These are phyloP conservation scores for Colletotrichum sp. DNA, from an alignment of 2,329 filamentous ascomycete genomes.

Conservation along the genomic window DNA sequence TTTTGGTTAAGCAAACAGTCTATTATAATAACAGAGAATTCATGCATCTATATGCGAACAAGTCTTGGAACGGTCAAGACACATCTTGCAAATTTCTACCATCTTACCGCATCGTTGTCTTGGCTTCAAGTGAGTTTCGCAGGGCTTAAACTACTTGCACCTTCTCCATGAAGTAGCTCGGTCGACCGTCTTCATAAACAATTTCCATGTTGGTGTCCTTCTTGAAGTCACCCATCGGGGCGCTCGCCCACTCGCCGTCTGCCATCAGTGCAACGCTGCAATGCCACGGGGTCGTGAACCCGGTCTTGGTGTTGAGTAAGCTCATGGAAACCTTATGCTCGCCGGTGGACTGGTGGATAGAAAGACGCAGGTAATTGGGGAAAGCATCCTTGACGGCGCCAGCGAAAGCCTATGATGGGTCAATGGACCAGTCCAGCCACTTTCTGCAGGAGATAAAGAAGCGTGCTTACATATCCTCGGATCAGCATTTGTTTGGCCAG, in stretches of 20 bases:
- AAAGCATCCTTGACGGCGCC: background rate
- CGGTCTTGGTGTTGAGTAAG: background rate
- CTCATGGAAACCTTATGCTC: background rate
- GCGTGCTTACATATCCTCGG: background rate
- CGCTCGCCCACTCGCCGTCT: background rate
- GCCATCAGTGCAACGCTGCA: background rate
- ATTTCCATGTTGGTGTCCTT: background rate
- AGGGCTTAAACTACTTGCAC: background rate
- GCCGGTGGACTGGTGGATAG: background rate
- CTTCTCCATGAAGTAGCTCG: background rate
- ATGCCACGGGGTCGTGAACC: background rate
- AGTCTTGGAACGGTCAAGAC: too few relatives aligned
- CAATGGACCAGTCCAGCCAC: background rate
- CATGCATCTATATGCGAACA: too few relatives aligned
- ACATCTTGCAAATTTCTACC: too few relatives aligned
- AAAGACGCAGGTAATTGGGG: background rate
- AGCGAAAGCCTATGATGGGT: background rate
- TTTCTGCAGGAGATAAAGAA: background rate
- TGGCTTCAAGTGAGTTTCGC: too few relatives aligned
- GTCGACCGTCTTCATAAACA: rapidly evolving
- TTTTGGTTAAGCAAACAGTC: too few relatives aligned
- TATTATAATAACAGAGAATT: too few relatives aligned
- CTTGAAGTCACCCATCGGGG: background rate
- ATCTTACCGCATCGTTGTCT: too few relatives aligned
- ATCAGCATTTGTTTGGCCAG: background rate